Evolutionary conservation across 179 eudicot genomes (phyloP), one percentile per base, ranked within the genome.

Genomic region (Gypsophila paniculata): DNA sequence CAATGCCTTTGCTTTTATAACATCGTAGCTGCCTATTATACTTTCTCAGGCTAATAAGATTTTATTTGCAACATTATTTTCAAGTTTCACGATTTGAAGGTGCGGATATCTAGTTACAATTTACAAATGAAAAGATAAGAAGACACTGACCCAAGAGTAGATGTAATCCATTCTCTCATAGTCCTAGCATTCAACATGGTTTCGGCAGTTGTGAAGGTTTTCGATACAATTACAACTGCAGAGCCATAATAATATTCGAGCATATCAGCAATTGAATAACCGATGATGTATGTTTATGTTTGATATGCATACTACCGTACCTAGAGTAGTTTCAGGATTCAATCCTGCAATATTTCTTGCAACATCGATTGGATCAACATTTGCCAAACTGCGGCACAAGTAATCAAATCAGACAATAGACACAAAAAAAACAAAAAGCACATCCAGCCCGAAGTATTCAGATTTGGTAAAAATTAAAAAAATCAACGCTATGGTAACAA

Each of bases 101-200:
- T 32, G 48, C 4, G 22, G 69, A 17, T 32, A 18, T 25, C 52
- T 23, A 49, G 48, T 65, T 48, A 46, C n/a, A 59, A 23, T 13
- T 53, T 48, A 46, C n/a, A 59, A 23, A 18, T 53, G 9, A 18
- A 36, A 7, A 22, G 48, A 4, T 17, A 26, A 54, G 53, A 66
- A 71, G 55, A 26, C 61, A 82, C 96, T 78, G 36, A 92, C 99
- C 99, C 99, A 72, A 95, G 81, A 69, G 98, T 83, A 70, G 96
- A 86, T n/a, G 95, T 84, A 80, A 95, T 95, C 97, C 99, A 95
- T 85, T 95, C 98, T 79, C 97, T 88, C 73, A 95, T 69, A 15
- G 99, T 95, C 54, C 99, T 89, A 55, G 99, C 99, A 83, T 95
- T 95, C 79, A 95, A 76, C 99, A 95, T 95, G 48, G 99, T 95